Base-by-base conservation (phyloP, 1,284 basidiomycete species). In the Heterobasidion occidentale region DNA sequence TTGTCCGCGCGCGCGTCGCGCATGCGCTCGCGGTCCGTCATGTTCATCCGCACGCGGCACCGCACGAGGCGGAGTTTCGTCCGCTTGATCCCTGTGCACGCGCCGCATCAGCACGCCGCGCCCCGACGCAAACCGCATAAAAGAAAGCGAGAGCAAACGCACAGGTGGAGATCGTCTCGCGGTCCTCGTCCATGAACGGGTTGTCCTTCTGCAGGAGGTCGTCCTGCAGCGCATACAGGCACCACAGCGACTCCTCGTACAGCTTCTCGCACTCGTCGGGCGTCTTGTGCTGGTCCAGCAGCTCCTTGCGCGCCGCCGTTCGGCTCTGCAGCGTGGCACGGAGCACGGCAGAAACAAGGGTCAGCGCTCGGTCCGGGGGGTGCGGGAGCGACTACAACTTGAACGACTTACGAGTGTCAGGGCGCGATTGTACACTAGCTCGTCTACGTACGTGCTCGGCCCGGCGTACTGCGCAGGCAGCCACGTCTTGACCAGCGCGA, bases 171-270 rank as follows among this genome's bases (percentile, higher is more conserved):
- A 95, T 90, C 3, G 88, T 90, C 33, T 78, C 77, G 38, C 85
- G 79, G 67, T 96, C 94, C 63, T 94, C 91, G 49, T 92, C 90
- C 75, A 86, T 80, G 67, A 91, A 90, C 1, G 86, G 84, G 61
- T 90, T 92, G 12, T 84, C 88, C 5, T 83, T 85, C 65, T 94
- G 90, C 63, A 98, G 77, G 3, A 90, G 78, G 59, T 95, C 91
- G 67, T 99, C 96, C 65, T 96, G 86, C 6, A 98, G 77, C 0
- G 93, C 90, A 62, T 92, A 90, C 33, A 99, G 75, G 67, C 95
- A 90, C 89, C 92, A 96, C 17, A 97, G 71, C 0, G 94, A 93
- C 60, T 93, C 93, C 67, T 98, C 95, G 72, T 99, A 99, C 42
- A 95, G 79, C 65, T 90, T 88, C 72, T 97, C 90, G 67, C 94